Evolutionary conservation across 305 asterid species (phyloP).

Genomic region (Fraxinus latifolia): DNA sequence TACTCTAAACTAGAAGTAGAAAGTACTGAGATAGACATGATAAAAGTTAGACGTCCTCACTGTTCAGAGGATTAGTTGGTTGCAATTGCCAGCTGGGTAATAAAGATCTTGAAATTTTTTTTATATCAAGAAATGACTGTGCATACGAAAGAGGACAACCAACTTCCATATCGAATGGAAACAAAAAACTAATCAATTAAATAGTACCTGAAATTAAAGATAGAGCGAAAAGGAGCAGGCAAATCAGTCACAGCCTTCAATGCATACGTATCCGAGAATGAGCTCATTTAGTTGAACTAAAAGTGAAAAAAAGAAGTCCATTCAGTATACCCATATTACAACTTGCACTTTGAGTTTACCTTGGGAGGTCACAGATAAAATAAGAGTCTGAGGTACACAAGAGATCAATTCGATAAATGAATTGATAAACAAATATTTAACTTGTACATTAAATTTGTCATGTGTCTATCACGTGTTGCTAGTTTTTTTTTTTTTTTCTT

Average conservation of each 20-base stretch:
- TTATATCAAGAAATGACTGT: background rate
- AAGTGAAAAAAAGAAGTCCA: constrained; percentile 9
- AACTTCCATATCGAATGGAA: constrained; percentile 7
- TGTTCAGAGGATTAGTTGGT: background rate
- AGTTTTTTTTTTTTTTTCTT: background rate
- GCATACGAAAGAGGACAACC: background rate
- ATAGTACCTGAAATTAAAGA: constrained; percentile 77
- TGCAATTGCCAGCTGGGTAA: constrained; percentile 8
- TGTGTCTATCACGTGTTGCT: background rate
- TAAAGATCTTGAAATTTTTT: background rate
- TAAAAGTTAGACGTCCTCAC: constrained; percentile 5
- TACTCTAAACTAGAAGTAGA: background rate
- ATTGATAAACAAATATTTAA: background rate
- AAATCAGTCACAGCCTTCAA: constrained; percentile 71
- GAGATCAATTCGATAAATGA: background rate
- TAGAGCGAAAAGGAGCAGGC: constrained; percentile 66
- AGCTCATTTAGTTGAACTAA: constrained; percentile 28
- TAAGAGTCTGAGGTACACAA: constrained; percentile 1
- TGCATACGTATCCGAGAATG: constrained; percentile 53
- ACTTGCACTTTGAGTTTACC: constrained; percentile 1
- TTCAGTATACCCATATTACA: constrained; percentile 15
- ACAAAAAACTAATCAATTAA: constrained; percentile 7
- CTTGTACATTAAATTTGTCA: background rate
- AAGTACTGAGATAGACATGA: background rate
- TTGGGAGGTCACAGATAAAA: constrained; percentile 4